Percentiles rank a stretch among this genome's conserved stretches.
These are phyloP conservation scores for Rhinocladiella similis DNA, from an alignment of 2,329 filamentous ascomycete species.

Conservation along the genomic window DNA sequence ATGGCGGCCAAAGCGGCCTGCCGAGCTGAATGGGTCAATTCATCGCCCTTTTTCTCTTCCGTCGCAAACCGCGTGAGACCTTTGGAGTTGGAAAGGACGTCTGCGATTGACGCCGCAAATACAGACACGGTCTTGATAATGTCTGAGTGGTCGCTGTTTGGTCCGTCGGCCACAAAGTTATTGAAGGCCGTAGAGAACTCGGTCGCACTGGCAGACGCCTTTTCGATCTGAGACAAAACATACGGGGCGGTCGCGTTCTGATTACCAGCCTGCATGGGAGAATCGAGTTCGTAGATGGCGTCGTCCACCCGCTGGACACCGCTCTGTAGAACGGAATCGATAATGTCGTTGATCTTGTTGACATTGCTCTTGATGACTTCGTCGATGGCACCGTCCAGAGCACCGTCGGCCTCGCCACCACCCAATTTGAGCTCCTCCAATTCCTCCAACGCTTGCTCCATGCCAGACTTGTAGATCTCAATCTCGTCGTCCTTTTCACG, in stretches of 20 bases:
- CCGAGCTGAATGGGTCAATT: slow-evolving; percentile 77
- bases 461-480: slow-evolving; percentile 95
- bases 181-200: slow-evolving; percentile 98
- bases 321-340: slow-evolving; percentile 91
- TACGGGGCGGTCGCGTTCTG: slow-evolving; percentile 95
- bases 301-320: slow-evolving; percentile 94
- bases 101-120: slow-evolving; percentile 83
- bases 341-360: slow-evolving; percentile 93
- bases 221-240: slow-evolving; percentile 95
- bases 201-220: slow-evolving; percentile 89
- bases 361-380: slow-evolving; percentile 82
- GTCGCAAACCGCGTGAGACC: slow-evolving; percentile 89
- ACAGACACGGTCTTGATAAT: slow-evolving; percentile 91
- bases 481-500: slow-evolving; percentile 97
- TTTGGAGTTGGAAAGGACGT: slow-evolving; percentile 95
- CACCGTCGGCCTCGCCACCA: slow-evolving; percentile 73
- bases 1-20: slow-evolving; percentile 84
- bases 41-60: slow-evolving; percentile 91
- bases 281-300: slow-evolving; percentile 94
- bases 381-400: slow-evolving; percentile 87
- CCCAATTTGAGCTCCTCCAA: slow-evolving; percentile 78
- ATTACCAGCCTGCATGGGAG: slow-evolving; percentile 96
- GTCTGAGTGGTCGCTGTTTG: slow-evolving; percentile 83
- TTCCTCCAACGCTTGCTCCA: slow-evolving; percentile 94
- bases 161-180: slow-evolving; percentile 95